phyloP scores from a whole-genome alignment of 2,329 filamentous ascomycete genomes.

The Paradendryphiella salina region DNA sequence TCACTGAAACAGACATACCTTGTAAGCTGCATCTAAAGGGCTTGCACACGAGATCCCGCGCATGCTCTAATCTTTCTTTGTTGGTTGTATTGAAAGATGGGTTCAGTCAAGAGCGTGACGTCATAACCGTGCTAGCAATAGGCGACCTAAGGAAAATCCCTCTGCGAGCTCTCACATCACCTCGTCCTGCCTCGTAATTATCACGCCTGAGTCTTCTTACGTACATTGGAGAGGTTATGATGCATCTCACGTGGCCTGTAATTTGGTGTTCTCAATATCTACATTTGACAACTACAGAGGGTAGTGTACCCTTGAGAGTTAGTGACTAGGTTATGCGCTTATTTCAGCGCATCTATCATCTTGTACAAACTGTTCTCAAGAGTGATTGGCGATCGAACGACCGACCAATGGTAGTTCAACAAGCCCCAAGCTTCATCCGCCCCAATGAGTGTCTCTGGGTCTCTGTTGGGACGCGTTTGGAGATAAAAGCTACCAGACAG shows the following conservation, averaged over 20 bases:
- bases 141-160: no score
- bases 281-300: no score
- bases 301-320: no score
- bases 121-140: no score
- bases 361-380: constrained; percentile 40
- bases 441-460: constrained; percentile 33
- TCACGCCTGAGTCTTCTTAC: no score
- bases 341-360: constrained; percentile 35
- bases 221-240: no score
- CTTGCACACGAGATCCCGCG: no score
- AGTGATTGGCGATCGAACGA: constrained; percentile 33
- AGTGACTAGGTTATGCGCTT: not conserved
- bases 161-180: no score
- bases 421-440: constrained; percentile 40
- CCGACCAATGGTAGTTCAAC: constrained; percentile 37
- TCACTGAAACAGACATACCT: not conserved
- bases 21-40: not conserved
- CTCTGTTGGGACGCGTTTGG: constrained; percentile 46
- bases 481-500: constrained; percentile 39
- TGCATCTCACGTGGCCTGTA: no score
- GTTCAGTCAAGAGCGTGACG: no score
- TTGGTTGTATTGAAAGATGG: not conserved
- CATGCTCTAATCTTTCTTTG: not conserved
- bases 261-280: no score
- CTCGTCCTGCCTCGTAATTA: no score